Percentiles rank a stretch among this genome's conserved stretches.
Conservation (phyloP, 2,329 filamentous ascomycete species). For the Hawksworthiomyces lignivorus region DNA sequence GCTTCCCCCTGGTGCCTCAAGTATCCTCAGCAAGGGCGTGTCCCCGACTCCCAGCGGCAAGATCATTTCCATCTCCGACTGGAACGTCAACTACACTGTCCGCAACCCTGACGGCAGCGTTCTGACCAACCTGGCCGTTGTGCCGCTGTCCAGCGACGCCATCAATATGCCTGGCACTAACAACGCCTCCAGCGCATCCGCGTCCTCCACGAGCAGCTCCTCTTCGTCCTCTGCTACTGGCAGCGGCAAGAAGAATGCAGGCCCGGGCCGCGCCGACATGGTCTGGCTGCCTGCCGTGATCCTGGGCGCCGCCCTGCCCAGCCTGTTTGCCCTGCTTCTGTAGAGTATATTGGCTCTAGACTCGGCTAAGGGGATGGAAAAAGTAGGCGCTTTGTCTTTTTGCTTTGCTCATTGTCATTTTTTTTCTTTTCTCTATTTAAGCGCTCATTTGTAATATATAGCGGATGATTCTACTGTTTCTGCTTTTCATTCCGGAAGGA, state of each 20-base stretch:
- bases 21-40: conserved; percentile 72
- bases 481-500: too few species aligned
- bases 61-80: conserved; percentile 53
- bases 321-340: conserved; percentile 7
- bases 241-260: conserved; percentile 15
- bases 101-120: conserved; percentile 58
- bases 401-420: background rate
- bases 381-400: background rate
- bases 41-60: conserved; percentile 55
- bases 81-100: conserved; percentile 49
- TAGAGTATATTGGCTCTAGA: background rate
- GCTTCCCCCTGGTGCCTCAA: conserved; percentile 58
- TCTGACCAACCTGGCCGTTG: conserved; percentile 40
- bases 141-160: conserved; percentile 34
- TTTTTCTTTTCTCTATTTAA: background rate
- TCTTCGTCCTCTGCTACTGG: background rate
- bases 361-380: background rate
- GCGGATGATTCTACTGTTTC: too few species aligned
- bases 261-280: conserved; percentile 9
- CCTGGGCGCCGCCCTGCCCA: conserved; percentile 4
- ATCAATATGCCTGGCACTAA: conserved; percentile 40
- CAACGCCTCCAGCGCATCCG: conserved; percentile 13
- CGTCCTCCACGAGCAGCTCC: conserved; percentile 3
- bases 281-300: conserved; percentile 7
- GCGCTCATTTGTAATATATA: too few species aligned